These are phyloP conservation scores for Candida boleticola DNA, from an alignment of 805 yeast species.

Conservation along the genomic window DNA sequence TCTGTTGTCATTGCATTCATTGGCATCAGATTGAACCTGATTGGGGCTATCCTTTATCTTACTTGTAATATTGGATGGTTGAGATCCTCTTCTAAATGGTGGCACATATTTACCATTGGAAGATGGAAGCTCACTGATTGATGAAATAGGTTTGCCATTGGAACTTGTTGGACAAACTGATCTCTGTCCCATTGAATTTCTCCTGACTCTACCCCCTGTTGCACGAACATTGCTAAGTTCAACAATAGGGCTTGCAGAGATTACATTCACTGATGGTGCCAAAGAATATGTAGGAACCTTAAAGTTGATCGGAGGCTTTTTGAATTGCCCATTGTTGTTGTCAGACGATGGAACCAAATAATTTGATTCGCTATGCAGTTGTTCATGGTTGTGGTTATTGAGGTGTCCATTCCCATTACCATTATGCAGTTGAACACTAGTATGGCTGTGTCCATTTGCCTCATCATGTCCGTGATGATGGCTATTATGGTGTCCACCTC, in stretches of 20 bases:
- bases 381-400: background rate
- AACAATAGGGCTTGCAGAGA: background rate
- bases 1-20: slow-evolving; percentile 5
- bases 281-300: slow-evolving; percentile 6
- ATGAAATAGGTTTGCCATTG: background rate
- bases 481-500: background rate
- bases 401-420: background rate
- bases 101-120: slow-evolving; percentile 63
- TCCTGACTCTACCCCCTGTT: background rate
- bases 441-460: background rate
- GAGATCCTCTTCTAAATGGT: slow-evolving; percentile 63
- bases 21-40: background rate
- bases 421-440: background rate
- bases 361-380: background rate
- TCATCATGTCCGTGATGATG: background rate
- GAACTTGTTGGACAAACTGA: background rate
- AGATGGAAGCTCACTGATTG: background rate
- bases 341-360: background rate
- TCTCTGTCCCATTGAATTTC: slow-evolving; percentile 4
- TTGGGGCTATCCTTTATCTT: slow-evolving; percentile 2
- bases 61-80: slow-evolving; percentile 11
- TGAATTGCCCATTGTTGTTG: background rate
- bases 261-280: background rate
- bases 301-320: slow-evolving; percentile 3
- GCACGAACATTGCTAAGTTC: background rate